Conservation (phyloP, 108 stramenopile species). For the Stephanodiscus triporus region DNA sequence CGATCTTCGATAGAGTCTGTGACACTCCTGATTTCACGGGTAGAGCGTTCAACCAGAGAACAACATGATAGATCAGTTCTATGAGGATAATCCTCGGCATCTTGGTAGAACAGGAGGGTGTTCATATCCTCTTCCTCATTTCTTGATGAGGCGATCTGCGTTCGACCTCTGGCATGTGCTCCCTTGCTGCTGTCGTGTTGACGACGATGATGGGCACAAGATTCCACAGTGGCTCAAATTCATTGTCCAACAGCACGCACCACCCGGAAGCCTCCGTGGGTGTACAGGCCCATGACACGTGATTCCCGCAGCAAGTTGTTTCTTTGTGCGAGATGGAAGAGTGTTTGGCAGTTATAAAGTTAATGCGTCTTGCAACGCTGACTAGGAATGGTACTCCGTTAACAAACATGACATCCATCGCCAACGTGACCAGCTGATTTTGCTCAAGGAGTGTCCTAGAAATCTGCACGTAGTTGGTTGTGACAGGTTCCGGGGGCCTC, state of each 20-base stretch:
- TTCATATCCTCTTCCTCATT: conserved; percentile 1
- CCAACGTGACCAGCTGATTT: conserved; percentile 32
- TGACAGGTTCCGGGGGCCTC: conserved; percentile 16
- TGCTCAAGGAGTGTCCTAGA: conserved; percentile 10
- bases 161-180: conserved; percentile 34
- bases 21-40: conserved; percentile 34
- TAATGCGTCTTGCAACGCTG: conserved; percentile 31
- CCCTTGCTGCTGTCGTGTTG: conserved; percentile 26
- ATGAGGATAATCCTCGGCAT: conserved; percentile 16
- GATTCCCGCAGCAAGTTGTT: neutral
- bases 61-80: conserved; percentile 8
- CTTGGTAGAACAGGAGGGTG: conserved; percentile 2
- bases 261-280: conserved; percentile 13
- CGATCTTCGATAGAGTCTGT: conserved; percentile 5
- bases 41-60: conserved; percentile 29
- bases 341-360: conserved; percentile 32
- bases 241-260: conserved; percentile 18
- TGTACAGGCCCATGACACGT: neutral
- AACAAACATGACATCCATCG: conserved; percentile 44
- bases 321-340: conserved; percentile 15
- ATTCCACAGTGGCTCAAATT: conserved; percentile 19
- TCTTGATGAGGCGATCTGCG: conserved; percentile 14
- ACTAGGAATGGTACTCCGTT: conserved; percentile 42
- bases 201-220: neutral
- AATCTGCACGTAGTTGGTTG: conserved; percentile 14